Base-by-base conservation (phyloP, 1,139 yeast genomes). In the Dujonia santamariae region DNA sequence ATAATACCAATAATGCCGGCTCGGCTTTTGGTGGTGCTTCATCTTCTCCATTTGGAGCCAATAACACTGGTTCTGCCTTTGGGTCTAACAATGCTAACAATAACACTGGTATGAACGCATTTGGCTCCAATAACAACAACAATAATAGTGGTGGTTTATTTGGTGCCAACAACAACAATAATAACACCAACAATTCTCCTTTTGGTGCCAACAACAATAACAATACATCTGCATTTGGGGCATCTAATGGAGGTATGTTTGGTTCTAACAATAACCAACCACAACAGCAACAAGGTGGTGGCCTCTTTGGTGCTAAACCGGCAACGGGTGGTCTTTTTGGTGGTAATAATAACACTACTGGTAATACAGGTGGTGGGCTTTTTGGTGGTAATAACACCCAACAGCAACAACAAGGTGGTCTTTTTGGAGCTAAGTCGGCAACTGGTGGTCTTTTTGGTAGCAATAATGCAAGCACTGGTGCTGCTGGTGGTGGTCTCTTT, bases 271-370 rank as follows among this genome's bases (percentile, higher is more conserved):
- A 29, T 33, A 19, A 26, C 43, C 17, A 46, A 39, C 37, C 44
- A 37, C 20, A 41, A 40, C 16, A 38, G 37, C 23, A 47, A 39
- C 38, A 45, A 38, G 18, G 41, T 40, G 51, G 55, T 22, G 54
- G 54, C 1, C 34, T 51, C n/a, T 56, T 60, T 44, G 69, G 69
- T n/a, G 44, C 29, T 26, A 39, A 27, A 43, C 48, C 27, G 53
- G 66, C n/a, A 60, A 43, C 48, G 25, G 54, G 66, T 11, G 61
- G 72, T 3, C 47, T 67, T 11, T 71, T 74, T 56, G 77, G 77
- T n/a, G 49, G 53, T 26, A 60, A 56, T 32, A 45, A 41, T 20
- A 37, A 30, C 16, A 32, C 31, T 12, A 21, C 34, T 21, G 8
- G 16, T 16, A 29, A 20, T 16, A 29, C 29, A 7, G 36, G 40